Conservation (phyloP, 2,329 filamentous ascomycete genomes). For the Cladophialophora chaetospira region DNA sequence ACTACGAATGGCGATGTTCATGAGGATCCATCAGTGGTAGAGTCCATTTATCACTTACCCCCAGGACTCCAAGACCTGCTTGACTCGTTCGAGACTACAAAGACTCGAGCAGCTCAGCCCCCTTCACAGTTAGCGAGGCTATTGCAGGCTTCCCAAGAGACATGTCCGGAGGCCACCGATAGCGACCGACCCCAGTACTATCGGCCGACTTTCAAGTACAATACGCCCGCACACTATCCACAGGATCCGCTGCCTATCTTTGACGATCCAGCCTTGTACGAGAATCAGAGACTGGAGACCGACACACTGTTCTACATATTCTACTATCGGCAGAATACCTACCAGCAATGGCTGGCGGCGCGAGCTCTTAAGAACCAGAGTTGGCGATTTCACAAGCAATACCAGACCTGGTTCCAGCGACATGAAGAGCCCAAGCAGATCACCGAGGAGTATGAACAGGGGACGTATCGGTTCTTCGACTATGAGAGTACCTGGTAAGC, state of each 20-base stretch:
- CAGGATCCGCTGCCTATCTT: constrained; percentile 90
- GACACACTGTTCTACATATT: constrained; percentile 98
- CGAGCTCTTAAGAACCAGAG: constrained; percentile 98
- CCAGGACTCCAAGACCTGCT: constrained; percentile 85
- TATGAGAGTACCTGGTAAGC: constrained; percentile 98
- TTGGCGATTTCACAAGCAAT: constrained; percentile 99
- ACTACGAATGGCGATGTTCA: constrained; percentile 56
- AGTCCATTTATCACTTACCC: constrained; percentile 91
- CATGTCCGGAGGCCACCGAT: constrained; percentile 74
- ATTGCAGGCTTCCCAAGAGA: constrained; percentile 72
- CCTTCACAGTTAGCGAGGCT: constrained; percentile 71
- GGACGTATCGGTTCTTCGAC: constrained; percentile 98
- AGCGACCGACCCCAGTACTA: constrained; percentile 82
- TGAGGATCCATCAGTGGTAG: constrained; percentile 58
- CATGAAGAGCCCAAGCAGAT: constrained; percentile 99
- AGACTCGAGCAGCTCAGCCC: constrained; percentile 63
- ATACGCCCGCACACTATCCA: constrained; percentile 80
- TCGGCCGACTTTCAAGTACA: constrained; percentile 77
- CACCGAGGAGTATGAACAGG: constrained; percentile 97
- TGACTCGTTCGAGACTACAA: constrained; percentile 84
- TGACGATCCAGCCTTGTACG: constrained; percentile 85
- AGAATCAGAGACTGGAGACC: constrained; percentile 74
- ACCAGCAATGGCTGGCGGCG: constrained; percentile 92
- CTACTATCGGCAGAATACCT: constrained; percentile 96
- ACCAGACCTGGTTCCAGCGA: constrained; percentile 98